Conservation (phyloP, 495 filamentous ascomycete species). For the Niebla homalea region DNA sequence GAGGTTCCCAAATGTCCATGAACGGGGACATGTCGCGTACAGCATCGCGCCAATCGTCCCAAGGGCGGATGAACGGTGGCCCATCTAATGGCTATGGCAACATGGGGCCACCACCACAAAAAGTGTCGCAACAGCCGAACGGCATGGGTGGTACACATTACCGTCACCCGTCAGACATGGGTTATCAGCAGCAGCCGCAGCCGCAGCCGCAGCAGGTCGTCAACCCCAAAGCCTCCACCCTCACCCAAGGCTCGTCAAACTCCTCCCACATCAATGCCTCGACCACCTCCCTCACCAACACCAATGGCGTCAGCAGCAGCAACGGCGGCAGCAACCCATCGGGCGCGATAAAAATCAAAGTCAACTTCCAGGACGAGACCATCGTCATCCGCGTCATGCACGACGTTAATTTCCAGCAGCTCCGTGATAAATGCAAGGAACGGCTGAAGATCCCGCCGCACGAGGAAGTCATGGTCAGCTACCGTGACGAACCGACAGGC, state of each 20-base stretch:
- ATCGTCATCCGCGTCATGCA: slow-evolving; percentile 80
- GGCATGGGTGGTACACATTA: slow-evolving; percentile 21
- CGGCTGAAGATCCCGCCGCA: slow-evolving; percentile 59
- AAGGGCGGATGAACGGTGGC: slow-evolving; percentile 50
- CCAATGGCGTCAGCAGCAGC: neutral
- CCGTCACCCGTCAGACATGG: slow-evolving; percentile 28
- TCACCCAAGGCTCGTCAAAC: slow-evolving; percentile 57
- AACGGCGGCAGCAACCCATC: neutral
- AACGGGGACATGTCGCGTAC: slow-evolving; percentile 34
- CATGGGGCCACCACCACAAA: slow-evolving; percentile 36
- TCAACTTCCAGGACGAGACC: slow-evolving; percentile 79
- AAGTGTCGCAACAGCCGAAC: slow-evolving; percentile 45
- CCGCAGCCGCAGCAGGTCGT: slow-evolving; percentile 23
- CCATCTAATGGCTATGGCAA: slow-evolving; percentile 31
- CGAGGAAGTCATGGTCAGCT: slow-evolving; percentile 62
- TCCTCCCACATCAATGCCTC: slow-evolving; percentile 26
- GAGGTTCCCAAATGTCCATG: slow-evolving; percentile 54
- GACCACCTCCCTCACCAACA: slow-evolving; percentile 19
- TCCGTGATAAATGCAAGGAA: slow-evolving; percentile 70
- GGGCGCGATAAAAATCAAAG: slow-evolving; percentile 74
- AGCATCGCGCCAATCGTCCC: slow-evolving; percentile 63
- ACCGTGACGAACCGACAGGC: slow-evolving; percentile 67
- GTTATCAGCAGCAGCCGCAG: slow-evolving; percentile 18
- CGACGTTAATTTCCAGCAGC: slow-evolving; percentile 61
- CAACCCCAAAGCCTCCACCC: slow-evolving; percentile 58